phyloP scores from a whole-genome alignment of 2,329 filamentous ascomycete species.

The Botryotinia narcissicola region DNA sequence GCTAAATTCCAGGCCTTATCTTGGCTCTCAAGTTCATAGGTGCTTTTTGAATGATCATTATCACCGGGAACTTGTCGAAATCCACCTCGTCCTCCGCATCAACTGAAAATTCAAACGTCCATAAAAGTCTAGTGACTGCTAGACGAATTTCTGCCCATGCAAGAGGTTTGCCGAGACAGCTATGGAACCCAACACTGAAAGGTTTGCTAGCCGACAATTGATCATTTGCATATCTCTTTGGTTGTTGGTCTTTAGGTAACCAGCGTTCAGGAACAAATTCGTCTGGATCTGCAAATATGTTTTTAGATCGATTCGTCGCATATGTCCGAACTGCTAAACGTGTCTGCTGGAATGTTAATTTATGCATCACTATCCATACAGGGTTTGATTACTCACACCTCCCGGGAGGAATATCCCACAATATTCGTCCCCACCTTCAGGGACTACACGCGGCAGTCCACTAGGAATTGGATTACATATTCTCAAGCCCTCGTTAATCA shows the following conservation, averaged over 20 bases:
- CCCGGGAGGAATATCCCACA: slow-evolving; percentile 15
- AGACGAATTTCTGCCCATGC: background rate
- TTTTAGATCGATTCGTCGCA: background rate
- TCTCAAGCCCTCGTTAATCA: slow-evolving; percentile 8
- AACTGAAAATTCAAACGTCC: background rate
- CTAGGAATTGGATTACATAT: slow-evolving; percentile 10
- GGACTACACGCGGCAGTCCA: slow-evolving; percentile 9
- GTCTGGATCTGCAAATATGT: slow-evolving; percentile 20
- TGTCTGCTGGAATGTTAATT: slow-evolving; percentile 3
- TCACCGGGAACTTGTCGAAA: background rate
- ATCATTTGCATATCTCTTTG: slow-evolving; percentile 9
- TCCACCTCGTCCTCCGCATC: slow-evolving; percentile 1
- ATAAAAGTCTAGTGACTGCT: background rate
- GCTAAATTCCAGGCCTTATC: background rate
- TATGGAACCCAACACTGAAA: slow-evolving; percentile 18
- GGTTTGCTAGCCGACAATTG: slow-evolving; percentile 13
- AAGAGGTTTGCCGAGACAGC: slow-evolving; percentile 20
- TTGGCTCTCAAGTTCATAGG: slow-evolving; percentile 6
- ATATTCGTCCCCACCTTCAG: background rate
- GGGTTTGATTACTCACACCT: background rate
- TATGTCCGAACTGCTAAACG: slow-evolving; percentile 12
- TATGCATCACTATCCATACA: fast-evolving
- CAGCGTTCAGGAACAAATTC: slow-evolving; percentile 34
- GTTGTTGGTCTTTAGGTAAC: slow-evolving; percentile 29
- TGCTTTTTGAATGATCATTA: slow-evolving; percentile 4